Percentiles rank a stretch among this genome's conserved stretches.
Evolutionary conservation across 257 asterid species (phyloP).

Genomic region (Ehretia macrophylla): DNA sequence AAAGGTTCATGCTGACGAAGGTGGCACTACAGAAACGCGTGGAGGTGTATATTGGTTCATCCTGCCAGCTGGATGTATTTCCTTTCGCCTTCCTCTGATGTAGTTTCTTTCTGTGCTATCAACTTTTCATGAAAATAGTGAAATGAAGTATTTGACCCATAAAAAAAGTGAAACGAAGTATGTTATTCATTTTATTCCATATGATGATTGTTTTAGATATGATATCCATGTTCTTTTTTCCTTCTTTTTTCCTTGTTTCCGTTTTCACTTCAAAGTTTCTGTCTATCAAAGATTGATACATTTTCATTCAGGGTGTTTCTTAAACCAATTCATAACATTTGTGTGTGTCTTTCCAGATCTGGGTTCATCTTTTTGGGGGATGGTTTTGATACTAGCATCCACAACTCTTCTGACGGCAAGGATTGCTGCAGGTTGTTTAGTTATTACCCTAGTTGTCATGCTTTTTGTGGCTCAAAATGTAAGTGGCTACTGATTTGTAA

Average conservation of each 20-base stretch:
- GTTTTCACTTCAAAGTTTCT: too few relatives aligned
- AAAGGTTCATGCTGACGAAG: conserved; percentile 30
- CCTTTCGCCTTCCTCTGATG: background rate
- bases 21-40: conserved; percentile 33
- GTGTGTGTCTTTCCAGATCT: conserved; percentile 26
- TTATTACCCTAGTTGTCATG: conserved; percentile 24
- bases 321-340: background rate
- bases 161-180: too few relatives aligned
- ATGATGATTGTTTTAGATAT: too few relatives aligned
- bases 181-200: too few relatives aligned
- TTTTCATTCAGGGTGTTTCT: background rate
- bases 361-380: conserved; percentile 53
- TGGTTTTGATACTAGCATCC: conserved; percentile 43
- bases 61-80: conserved; percentile 38
- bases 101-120: background rate
- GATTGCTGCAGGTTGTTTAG: conserved; percentile 41
- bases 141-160: too few relatives aligned
- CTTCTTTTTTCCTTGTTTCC: too few relatives aligned
- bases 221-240: too few relatives aligned
- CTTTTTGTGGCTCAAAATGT: conserved; percentile 44
- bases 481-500: conserved; percentile 16
- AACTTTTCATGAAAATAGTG: background rate
- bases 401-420: conserved; percentile 39
- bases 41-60: conserved; percentile 39
- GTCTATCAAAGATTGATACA: background rate